phyloP scores from a whole-genome alignment of 2,329 filamentous ascomycete genomes.

The Chalaropsis thielavioides region DNA sequence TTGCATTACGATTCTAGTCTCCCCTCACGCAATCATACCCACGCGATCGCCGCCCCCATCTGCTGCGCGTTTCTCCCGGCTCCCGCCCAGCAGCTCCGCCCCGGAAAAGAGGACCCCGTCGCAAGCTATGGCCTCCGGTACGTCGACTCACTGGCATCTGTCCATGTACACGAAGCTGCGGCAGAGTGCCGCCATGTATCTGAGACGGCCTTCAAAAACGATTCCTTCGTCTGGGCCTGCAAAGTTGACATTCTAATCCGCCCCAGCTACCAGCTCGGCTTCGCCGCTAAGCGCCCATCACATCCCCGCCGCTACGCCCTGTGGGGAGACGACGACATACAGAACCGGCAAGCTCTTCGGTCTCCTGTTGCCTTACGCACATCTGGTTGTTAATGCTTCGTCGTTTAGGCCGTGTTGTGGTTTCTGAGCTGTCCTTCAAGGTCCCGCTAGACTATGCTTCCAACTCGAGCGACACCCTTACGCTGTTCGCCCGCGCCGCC shows the following conservation, averaged over 20 bases:
- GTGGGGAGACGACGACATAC: conserved; percentile 12
- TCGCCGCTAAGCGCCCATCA: neutral
- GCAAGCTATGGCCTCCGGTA: neutral
- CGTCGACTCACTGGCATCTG: neutral
- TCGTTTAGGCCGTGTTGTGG: conserved; percentile 49
- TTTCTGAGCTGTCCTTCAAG: conserved; percentile 75
- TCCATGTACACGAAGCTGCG: neutral
- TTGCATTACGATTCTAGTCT: neutral
- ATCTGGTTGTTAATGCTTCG: neutral
- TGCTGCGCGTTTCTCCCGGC: neutral
- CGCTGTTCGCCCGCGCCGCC: conserved; percentile 64
- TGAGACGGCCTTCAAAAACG: neutral
- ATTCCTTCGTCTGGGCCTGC: neutral
- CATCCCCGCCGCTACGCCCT: conserved; percentile 10
- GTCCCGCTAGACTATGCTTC: conserved; percentile 63
- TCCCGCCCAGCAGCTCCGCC: neutral
- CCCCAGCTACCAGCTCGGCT: conserved; percentile 1
- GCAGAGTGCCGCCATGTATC: neutral
- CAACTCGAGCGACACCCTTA: conserved; percentile 45
- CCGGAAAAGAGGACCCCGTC: neutral
- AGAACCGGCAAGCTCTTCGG: conserved; percentile 5
- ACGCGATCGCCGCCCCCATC: neutral
- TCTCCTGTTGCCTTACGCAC: neutral
- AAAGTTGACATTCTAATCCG: neutral
- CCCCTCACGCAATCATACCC: neutral